Conservation (phyloP, 73 alveolate genomes). For the Paramecium octaurelia region DNA sequence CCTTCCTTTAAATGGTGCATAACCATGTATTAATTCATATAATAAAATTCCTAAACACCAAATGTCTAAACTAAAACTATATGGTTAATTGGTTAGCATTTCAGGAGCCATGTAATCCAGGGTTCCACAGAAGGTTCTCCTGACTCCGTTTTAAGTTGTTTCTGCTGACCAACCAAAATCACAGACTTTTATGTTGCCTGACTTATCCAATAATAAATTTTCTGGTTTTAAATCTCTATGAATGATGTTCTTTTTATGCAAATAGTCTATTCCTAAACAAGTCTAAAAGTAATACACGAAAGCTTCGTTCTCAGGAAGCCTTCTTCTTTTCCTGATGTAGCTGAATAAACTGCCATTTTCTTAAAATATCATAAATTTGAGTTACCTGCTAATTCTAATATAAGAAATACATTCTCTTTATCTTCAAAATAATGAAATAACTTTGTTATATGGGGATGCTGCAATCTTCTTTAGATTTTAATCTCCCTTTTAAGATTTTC, state of each 20-base stretch:
- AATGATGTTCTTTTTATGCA: slow-evolving; percentile 58
- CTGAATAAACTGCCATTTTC: slow-evolving; percentile 65
- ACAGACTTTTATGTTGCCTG: slow-evolving; percentile 81
- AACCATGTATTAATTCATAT: slow-evolving; percentile 88
- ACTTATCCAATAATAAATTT: slow-evolving; percentile 70
- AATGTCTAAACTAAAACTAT: slow-evolving; percentile 82
- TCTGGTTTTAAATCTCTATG: slow-evolving; percentile 82
- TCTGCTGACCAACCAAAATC: slow-evolving; percentile 89
- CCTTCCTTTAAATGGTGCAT: slow-evolving; percentile 77
- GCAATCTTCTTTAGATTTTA: slow-evolving; percentile 85
- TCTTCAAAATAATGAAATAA: slow-evolving; percentile 78
- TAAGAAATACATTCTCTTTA: background rate
- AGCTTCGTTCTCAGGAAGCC: slow-evolving; percentile 65
- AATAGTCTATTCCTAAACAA: slow-evolving; percentile 62
- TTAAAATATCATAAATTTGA: background rate
- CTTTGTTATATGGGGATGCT: slow-evolving; percentile 87
- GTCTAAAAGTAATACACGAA: slow-evolving; percentile 59
- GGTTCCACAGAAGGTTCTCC: slow-evolving; percentile 77
- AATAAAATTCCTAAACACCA: slow-evolving; percentile 94
- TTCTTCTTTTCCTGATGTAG: slow-evolving; percentile 43
- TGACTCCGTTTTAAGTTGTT: slow-evolving; percentile 59
- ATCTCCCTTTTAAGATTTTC: slow-evolving; percentile 76
- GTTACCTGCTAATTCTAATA: background rate
- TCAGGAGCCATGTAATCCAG: slow-evolving; percentile 84
- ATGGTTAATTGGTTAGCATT: slow-evolving; percentile 75